Conservation (phyloP, 139 green algal genomes). For the Chlamydomonas applanata region DNA sequence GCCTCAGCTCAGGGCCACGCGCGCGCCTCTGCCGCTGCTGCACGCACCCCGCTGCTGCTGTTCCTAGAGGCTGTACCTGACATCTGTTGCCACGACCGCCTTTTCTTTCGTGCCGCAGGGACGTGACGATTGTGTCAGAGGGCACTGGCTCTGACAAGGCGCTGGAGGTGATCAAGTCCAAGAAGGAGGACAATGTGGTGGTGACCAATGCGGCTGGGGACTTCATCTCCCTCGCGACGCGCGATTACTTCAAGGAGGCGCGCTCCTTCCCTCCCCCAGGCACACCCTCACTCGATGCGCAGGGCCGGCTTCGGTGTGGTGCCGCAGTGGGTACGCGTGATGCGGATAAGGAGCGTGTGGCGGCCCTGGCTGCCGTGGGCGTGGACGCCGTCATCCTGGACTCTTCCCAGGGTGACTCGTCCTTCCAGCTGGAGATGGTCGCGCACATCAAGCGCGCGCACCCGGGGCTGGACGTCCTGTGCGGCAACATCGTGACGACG, state of each 20-base stretch:
- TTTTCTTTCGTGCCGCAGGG: conserved; percentile 25
- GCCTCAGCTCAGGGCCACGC: too few species aligned
- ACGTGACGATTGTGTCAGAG: conserved; percentile 56
- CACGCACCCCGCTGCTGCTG: too few species aligned
- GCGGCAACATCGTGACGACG: conserved; percentile 90
- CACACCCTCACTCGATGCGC: conserved; percentile 58
- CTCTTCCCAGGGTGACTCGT: conserved; percentile 84
- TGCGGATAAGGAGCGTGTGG: conserved; percentile 73
- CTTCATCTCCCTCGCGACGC: conserved; percentile 68
- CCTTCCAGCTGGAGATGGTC: conserved; percentile 91
- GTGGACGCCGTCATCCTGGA: conserved; percentile 91
- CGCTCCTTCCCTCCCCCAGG: conserved; percentile 44
- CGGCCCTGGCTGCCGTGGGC: conserved; percentile 42
- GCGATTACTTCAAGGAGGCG: conserved; percentile 55
- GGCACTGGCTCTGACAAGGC: conserved; percentile 48
- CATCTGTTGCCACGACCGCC: background rate
- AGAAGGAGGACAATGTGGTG: conserved; percentile 68
- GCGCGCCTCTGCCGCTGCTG: background rate
- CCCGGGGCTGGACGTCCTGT: conserved; percentile 92
- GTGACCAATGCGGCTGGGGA: conserved; percentile 67
- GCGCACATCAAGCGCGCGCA: conserved; percentile 83
- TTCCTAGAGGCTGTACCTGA: background rate
- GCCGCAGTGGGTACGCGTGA: conserved; percentile 89
- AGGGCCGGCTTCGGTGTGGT: conserved; percentile 75
- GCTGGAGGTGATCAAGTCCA: conserved; percentile 49